These are phyloP conservation scores for Elaeagnus macrophylla DNA, from an alignment of 306 rosid species.

Conservation along the genomic window DNA sequence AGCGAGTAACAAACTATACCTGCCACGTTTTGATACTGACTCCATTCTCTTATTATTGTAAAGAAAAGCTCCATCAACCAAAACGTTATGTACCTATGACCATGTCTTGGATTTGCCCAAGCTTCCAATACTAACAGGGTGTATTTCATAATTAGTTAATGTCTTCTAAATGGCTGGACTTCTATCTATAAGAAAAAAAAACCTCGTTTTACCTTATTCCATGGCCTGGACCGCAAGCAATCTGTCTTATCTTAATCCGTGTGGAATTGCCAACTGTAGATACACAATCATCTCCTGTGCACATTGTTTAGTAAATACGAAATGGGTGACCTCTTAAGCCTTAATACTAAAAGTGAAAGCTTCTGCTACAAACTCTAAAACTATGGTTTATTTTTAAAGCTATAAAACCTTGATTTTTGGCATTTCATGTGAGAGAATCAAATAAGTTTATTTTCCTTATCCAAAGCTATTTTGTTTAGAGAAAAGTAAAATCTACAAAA, in stretches of 20 bases:
- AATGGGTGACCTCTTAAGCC: not conserved
- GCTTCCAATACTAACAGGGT: slow-evolving; percentile 82
- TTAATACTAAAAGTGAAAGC: not conserved
- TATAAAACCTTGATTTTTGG: too few relatives aligned
- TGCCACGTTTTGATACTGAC: slow-evolving; percentile 97
- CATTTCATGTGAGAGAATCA: too few relatives aligned
- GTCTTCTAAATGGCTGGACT: slow-evolving; percentile 1
- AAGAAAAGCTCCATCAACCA: slow-evolving; percentile 54
- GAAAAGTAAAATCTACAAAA: too few relatives aligned
- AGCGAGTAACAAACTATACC: slow-evolving; percentile 29
- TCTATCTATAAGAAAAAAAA: not conserved
- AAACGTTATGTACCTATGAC: slow-evolving; percentile 53
- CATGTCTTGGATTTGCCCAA: slow-evolving; percentile 63
- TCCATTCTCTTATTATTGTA: slow-evolving; percentile 66
- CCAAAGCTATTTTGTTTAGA: too few relatives aligned
- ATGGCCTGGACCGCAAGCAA: slow-evolving; percentile 86
- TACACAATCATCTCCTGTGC: slow-evolving; percentile 89
- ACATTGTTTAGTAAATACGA: slow-evolving; percentile 8
- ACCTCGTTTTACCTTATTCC: slow-evolving; percentile 65
- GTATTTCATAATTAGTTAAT: slow-evolving; percentile 14
- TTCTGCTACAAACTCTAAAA: not conserved
- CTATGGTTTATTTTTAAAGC: not conserved
- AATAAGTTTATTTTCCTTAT: too few relatives aligned
- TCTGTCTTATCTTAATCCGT: slow-evolving; percentile 45
- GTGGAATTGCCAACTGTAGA: slow-evolving; percentile 81